Conservation (phyloP, 148 eudicot species). For the Fallopia convolvulus region DNA sequence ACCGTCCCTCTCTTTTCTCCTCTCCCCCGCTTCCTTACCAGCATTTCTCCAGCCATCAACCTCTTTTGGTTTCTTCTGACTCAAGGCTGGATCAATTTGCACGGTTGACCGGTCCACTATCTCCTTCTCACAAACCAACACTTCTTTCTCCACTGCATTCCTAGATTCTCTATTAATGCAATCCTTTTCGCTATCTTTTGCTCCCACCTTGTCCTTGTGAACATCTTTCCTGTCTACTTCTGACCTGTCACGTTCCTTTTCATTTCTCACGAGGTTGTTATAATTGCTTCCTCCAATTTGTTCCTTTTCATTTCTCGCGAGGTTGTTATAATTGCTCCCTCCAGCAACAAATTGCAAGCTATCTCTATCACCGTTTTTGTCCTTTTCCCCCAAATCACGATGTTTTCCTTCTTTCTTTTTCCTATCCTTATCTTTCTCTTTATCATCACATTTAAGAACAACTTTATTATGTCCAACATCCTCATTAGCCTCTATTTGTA, state of each 20-base stretch:
- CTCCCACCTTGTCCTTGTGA: slow-evolving; percentile 61
- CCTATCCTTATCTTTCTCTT: slow-evolving; percentile 70
- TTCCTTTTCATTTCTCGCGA: slow-evolving; percentile 45
- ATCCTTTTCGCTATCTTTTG: slow-evolving; percentile 65
- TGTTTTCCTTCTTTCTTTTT: slow-evolving; percentile 82
- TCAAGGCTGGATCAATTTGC: slow-evolving; percentile 36
- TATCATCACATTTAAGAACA: slow-evolving; percentile 69
- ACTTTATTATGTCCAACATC: slow-evolving; percentile 67
- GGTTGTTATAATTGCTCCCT: slow-evolving; percentile 54
- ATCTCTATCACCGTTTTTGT: slow-evolving; percentile 66
- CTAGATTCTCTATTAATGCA: slow-evolving; percentile 49
- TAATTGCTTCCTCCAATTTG: slow-evolving; percentile 42
- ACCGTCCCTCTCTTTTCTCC: slow-evolving; percentile 77
- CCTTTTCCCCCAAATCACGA: slow-evolving; percentile 67
- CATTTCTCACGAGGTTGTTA: slow-evolving; percentile 46
- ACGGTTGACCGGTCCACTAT: slow-evolving; percentile 34
- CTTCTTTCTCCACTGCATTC: slow-evolving; percentile 54
- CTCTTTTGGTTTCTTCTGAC: slow-evolving; percentile 68
- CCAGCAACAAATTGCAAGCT: slow-evolving; percentile 39
- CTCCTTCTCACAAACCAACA: slow-evolving; percentile 48
- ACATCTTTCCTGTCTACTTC: slow-evolving; percentile 66
- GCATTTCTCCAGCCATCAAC: slow-evolving; percentile 51
- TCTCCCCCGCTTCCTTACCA: slow-evolving; percentile 67
- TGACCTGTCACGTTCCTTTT: slow-evolving; percentile 61
- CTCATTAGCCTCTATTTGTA: slow-evolving; percentile 42